phyloP scores from a whole-genome alignment of 257 asterid genomes.

The Solanum gandarillasii region DNA sequence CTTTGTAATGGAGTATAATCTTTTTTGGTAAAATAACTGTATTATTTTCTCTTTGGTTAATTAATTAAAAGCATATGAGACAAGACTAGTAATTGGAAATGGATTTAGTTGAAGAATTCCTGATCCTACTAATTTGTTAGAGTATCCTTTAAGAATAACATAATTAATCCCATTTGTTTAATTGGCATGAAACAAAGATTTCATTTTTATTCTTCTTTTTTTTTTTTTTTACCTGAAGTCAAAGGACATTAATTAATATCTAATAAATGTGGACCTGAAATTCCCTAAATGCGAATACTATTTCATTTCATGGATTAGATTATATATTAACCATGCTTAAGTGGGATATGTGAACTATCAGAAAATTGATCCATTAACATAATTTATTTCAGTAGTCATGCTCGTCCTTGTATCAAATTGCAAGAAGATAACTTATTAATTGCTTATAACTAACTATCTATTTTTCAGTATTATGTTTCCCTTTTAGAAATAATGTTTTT shows the following conservation, averaged over 20 bases:
- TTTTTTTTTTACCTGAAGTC: not conserved
- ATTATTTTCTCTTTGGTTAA: not conserved
- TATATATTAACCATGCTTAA: not conserved
- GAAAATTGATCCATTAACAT: not conserved
- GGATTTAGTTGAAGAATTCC: not conserved
- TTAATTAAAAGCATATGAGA: not conserved
- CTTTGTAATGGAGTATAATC: no score
- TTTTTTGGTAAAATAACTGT: not conserved
- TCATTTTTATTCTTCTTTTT: not conserved
- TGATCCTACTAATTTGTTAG: not conserved
- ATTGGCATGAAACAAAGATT: not conserved
- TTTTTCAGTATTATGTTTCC: not conserved
- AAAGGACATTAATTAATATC: not conserved
- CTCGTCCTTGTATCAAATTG: not conserved
- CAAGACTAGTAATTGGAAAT: not conserved
- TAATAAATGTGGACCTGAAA: not conserved
- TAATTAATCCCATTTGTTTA: not conserved
- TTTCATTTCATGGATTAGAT: not conserved
- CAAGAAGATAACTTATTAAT: not conserved
- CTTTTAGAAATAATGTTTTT: not conserved
- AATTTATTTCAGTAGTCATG: not conserved
- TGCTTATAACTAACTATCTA: not conserved
- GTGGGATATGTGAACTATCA: not conserved
- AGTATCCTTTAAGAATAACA: not conserved
- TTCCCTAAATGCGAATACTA: not conserved